Percentiles rank a stretch among this genome's conserved stretches.
These are phyloP conservation scores for Trifolium repens DNA, from an alignment of 306 rosid genomes.

Conservation along the genomic window DNA sequence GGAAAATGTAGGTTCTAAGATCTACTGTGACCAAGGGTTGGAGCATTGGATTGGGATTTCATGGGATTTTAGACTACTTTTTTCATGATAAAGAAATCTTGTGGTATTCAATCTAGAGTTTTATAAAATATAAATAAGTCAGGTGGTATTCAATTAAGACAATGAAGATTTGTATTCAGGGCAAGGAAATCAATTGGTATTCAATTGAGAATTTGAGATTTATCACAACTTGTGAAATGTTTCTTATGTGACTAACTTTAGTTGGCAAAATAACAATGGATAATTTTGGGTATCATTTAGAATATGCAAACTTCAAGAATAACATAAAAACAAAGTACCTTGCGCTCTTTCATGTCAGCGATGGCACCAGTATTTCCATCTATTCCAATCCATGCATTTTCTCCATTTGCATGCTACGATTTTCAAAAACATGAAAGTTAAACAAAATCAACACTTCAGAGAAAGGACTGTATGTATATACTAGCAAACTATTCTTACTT, in stretches of 20 bases:
- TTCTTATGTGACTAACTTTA: not conserved
- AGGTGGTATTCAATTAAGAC: no score
- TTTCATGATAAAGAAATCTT: no score
- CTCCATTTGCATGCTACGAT: slow-evolving; percentile 86
- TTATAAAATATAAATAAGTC: no score
- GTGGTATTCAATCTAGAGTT: no score
- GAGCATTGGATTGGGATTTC: no score
- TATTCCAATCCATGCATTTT: slow-evolving; percentile 95
- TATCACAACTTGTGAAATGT: no score
- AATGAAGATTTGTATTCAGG: no score
- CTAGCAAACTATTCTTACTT: slow-evolving; percentile 53
- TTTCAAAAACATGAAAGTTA: slow-evolving; percentile 29
- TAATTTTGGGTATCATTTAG: slow-evolving; percentile 3
- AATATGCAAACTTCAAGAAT: slow-evolving; percentile 1
- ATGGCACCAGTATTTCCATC: slow-evolving; percentile 88
- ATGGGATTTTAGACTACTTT: no score
- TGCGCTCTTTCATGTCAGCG: slow-evolving; percentile 80
- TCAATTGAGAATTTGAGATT: no score
- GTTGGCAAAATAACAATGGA: not conserved
- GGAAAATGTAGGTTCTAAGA: not conserved
- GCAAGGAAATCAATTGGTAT: no score
- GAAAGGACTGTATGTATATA: not conserved
- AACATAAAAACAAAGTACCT: slow-evolving; percentile 53
- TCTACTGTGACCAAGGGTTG: not conserved
- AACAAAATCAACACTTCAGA: slow-evolving; percentile 5